Conservation (phyloP, 495 filamentous ascomycete genomes). For the Xylaria intraflava region DNA sequence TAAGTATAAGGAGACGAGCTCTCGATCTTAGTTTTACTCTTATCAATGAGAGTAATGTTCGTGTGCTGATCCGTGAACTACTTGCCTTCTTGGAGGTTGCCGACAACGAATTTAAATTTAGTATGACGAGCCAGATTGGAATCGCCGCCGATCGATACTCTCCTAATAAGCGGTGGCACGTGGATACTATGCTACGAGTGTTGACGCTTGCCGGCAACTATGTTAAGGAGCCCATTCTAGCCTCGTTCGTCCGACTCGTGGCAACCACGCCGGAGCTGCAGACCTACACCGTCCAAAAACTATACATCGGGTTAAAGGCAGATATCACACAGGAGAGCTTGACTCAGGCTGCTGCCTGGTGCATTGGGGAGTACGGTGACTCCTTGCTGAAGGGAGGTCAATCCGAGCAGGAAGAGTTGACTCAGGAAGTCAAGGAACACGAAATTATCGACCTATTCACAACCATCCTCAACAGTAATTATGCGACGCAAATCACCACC, state of each 20-base stretch:
- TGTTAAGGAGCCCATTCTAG: constrained; percentile 95
- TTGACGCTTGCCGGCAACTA: constrained; percentile 91
- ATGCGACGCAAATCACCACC: constrained; percentile 77
- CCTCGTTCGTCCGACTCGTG: constrained; percentile 91
- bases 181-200: constrained; percentile 95
- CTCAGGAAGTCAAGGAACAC: constrained; percentile 80
- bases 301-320: constrained; percentile 82
- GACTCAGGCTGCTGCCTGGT: constrained; percentile 92
- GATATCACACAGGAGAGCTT: constrained; percentile 96
- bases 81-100: constrained; percentile 93
- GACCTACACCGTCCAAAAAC: constrained; percentile 91
- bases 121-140: constrained; percentile 94
- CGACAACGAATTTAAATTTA: constrained; percentile 96
- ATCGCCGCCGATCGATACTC: constrained; percentile 94
- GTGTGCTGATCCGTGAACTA: constrained; percentile 84
- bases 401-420: constrained; percentile 92
- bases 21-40: constrained; percentile 96
- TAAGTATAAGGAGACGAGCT: constrained; percentile 89
- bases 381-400: constrained; percentile 77
- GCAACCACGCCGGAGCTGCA: constrained; percentile 92
- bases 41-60: constrained; percentile 93
- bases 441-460: constrained; percentile 88
- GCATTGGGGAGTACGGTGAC: constrained; percentile 95
- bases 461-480: constrained; percentile 88
- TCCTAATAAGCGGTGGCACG: constrained; percentile 95